These are phyloP conservation scores for Aspergillus egyptiacus DNA, from an alignment of 495 filamentous ascomycete species.

Conservation along the genomic window DNA sequence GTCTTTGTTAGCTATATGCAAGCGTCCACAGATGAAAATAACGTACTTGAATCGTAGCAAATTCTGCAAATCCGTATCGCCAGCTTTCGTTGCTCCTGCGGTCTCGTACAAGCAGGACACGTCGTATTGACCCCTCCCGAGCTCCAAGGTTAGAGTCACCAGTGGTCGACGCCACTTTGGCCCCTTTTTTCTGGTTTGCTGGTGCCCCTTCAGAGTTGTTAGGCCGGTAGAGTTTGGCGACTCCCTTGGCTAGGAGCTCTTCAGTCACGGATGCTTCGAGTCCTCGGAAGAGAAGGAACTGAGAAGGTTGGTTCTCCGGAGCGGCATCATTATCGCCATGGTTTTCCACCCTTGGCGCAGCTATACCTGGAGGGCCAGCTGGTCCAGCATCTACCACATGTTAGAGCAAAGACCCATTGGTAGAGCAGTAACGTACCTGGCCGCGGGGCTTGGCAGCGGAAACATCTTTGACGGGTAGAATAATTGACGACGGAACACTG, in stretches of 20 bases:
- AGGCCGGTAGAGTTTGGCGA: constrained; percentile 69
- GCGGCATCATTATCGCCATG: constrained; percentile 79
- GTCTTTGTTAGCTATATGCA: constrained; percentile 7
- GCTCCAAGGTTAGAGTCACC: constrained; percentile 70
- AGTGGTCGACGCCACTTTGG: constrained; percentile 70
- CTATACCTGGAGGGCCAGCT: constrained; percentile 28
- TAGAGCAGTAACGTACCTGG: constrained; percentile 49
- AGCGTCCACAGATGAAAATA: background rate
- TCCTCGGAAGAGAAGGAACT: constrained; percentile 72
- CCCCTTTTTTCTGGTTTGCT: constrained; percentile 42
- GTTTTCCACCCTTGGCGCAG: constrained; percentile 42
- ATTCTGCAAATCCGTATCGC: constrained; percentile 88
- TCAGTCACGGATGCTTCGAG: constrained; percentile 72
- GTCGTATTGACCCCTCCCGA: constrained; percentile 64
- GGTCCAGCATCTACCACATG: constrained; percentile 19
- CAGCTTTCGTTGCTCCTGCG: constrained; percentile 69
- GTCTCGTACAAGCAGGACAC: constrained; percentile 75
- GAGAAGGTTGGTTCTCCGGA: constrained; percentile 66
- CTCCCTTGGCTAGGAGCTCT: constrained; percentile 69
- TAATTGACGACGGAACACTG: constrained; percentile 73
- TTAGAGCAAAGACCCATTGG: constrained; percentile 12
- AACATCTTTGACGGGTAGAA: constrained; percentile 62
- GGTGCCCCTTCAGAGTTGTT: constrained; percentile 18
- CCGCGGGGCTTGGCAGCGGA: constrained; percentile 65
- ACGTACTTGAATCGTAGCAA: constrained; percentile 54